Evolutionary conservation across 2,329 filamentous ascomycete species (phyloP).

Genomic region (Aspergillus sclerotialis): DNA sequence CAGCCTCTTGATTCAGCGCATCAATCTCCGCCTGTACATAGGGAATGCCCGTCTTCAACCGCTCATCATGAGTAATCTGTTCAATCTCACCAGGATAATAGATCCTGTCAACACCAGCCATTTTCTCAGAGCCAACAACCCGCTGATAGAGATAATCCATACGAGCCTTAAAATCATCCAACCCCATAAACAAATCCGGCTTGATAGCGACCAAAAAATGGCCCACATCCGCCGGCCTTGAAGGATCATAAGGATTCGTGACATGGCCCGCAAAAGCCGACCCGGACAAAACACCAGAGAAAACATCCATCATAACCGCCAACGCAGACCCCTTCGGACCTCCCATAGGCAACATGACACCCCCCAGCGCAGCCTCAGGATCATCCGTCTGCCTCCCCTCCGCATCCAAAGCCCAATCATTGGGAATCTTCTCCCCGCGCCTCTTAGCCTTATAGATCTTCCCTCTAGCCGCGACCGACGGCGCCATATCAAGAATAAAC

Average conservation of each 20-base stretch:
- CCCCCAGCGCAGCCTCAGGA: slow-evolving; percentile 61
- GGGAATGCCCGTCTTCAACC: slow-evolving; percentile 40
- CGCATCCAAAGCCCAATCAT: slow-evolving; percentile 65
- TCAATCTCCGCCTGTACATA: slow-evolving; percentile 43
- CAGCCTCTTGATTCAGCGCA: slow-evolving; percentile 45
- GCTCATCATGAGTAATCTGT: slow-evolving; percentile 37
- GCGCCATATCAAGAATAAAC: slow-evolving; percentile 50
- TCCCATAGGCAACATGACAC: slow-evolving; percentile 81
- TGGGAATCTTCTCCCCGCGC: slow-evolving; percentile 36
- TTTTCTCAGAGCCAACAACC: slow-evolving; percentile 48
- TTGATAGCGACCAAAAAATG: slow-evolving; percentile 68
- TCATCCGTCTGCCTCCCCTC: slow-evolving; percentile 66
- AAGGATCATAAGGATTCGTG: slow-evolving; percentile 67
- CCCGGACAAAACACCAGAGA: slow-evolving; percentile 69
- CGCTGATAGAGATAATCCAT: slow-evolving; percentile 54
- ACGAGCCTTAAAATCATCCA: slow-evolving; percentile 59
- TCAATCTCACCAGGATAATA: slow-evolving; percentile 55
- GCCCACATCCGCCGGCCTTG: slow-evolving; percentile 61
- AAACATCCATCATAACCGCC: slow-evolving; percentile 83
- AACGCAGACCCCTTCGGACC: slow-evolving; percentile 74
- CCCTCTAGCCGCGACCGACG: slow-evolving; percentile 38
- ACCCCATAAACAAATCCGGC: slow-evolving; percentile 65
- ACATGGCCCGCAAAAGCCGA: slow-evolving; percentile 73
- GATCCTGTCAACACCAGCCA: slow-evolving; percentile 48
- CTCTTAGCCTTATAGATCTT: slow-evolving; percentile 41